phyloP scores from a whole-genome alignment of 177 flowering plant genomes.

The Vitis hybrid region DNA sequence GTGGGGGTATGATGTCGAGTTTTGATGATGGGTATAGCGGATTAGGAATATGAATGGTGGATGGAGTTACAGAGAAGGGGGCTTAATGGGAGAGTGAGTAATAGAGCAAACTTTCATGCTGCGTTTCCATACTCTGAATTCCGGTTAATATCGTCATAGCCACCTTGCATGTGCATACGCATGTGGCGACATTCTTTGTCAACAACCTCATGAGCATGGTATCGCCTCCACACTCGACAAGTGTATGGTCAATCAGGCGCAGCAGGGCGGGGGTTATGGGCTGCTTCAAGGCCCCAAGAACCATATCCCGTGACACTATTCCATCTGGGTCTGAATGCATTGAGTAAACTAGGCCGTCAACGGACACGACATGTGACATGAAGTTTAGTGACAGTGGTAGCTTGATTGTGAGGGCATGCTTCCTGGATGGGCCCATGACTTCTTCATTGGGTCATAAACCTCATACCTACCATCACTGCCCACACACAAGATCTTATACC shows the following conservation, averaged over 20 bases:
- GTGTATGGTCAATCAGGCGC: slow-evolving; percentile 62
- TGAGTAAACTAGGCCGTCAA: slow-evolving; percentile 60
- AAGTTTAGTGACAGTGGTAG: slow-evolving; percentile 74
- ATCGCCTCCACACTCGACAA: slow-evolving; percentile 29
- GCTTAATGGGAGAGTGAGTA: too few species aligned
- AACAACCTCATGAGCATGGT: too few species aligned
- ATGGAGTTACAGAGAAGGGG: too few species aligned
- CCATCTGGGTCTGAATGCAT: slow-evolving; percentile 87
- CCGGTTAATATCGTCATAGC: slow-evolving; percentile 16
- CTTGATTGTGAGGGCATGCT: slow-evolving; percentile 62
- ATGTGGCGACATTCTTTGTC: too few species aligned
- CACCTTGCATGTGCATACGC: slow-evolving; percentile 42
- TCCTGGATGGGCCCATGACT: slow-evolving; percentile 72
- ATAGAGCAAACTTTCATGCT: too few species aligned
- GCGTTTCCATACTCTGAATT: too few species aligned
- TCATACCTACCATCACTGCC: slow-evolving; percentile 64
- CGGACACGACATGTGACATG: slow-evolving; percentile 65
- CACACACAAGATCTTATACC: too few species aligned
- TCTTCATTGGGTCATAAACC: slow-evolving; percentile 67
- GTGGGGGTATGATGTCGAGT: too few species aligned
- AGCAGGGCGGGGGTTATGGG: slow-evolving; percentile 64
- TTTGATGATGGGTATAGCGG: too few species aligned
- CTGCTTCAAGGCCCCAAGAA: slow-evolving; percentile 71
- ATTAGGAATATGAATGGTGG: too few species aligned
- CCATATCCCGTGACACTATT: slow-evolving; percentile 71